These are phyloP conservation scores for Poa annua DNA, from an alignment of 176 grass and related monocot species.

Conservation along the genomic window DNA sequence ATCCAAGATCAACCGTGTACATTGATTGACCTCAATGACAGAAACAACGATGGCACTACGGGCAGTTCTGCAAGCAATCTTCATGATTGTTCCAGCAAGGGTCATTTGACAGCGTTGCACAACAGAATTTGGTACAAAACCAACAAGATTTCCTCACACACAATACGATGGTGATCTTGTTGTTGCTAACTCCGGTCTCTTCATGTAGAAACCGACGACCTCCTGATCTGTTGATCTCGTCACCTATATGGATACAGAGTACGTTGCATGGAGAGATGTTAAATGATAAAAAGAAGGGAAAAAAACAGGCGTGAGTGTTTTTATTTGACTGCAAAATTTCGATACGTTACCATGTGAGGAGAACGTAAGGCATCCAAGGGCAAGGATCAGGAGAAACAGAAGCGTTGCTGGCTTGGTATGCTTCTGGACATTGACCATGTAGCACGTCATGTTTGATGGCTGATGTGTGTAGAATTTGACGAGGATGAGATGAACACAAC, in stretches of 20 bases:
- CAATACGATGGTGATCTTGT: neutral
- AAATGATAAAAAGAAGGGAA: neutral
- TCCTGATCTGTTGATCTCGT: neutral
- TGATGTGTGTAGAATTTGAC: neutral
- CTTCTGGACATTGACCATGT: neutral
- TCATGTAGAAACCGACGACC: neutral
- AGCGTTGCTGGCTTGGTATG: neutral
- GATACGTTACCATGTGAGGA: neutral
- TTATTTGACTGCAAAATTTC: neutral
- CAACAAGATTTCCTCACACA: neutral
- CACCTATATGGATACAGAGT: neutral
- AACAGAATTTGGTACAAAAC: neutral
- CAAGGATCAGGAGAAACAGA: neutral
- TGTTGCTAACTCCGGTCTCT: neutral
- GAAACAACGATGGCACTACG: neutral
- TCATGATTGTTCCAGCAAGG: neutral
- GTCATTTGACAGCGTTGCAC: neutral
- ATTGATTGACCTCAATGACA: neutral
- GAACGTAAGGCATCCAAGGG: neutral
- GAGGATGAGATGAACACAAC: neutral
- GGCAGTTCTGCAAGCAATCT: neutral
- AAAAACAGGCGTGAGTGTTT: neutral
- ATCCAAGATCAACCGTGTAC: neutral
- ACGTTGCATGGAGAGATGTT: neutral
- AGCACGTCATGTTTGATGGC: neutral